Conservation (phyloP, 257 asterid species). For the Capsicum rhomboideum region DNA sequence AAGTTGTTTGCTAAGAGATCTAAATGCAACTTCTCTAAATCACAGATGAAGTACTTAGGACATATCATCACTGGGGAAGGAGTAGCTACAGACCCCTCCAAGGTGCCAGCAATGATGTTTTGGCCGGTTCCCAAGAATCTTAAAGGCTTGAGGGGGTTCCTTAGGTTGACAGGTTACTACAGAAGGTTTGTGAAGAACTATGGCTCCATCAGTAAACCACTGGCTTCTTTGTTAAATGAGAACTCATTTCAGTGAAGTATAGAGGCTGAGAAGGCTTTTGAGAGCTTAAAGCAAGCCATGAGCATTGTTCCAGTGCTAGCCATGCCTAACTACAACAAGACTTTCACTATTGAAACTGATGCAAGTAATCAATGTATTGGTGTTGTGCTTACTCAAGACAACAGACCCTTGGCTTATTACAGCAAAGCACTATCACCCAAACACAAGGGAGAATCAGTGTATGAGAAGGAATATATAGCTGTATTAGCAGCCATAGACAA, state of each 20-base stretch:
- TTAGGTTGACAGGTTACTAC: background rate
- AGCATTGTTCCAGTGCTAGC: background rate
- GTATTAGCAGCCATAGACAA: background rate
- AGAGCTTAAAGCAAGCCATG: background rate
- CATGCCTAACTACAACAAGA: background rate
- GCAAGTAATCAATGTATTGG: background rate
- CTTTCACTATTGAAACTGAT: background rate
- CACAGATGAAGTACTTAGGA: too few species aligned
- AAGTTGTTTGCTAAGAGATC: too few species aligned
- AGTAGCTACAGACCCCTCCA: background rate
- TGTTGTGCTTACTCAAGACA: background rate
- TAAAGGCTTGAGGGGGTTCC: too few species aligned
- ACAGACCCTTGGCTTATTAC: too few species aligned
- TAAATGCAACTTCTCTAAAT: too few species aligned
- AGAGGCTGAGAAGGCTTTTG: background rate
- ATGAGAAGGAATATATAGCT: background rate
- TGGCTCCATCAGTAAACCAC: too few species aligned
- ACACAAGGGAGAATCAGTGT: too few species aligned
- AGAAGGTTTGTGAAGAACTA: background rate
- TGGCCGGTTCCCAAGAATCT: background rate
- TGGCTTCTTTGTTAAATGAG: too few species aligned
- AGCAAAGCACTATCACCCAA: too few species aligned
- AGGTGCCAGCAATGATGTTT: background rate
- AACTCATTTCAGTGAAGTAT: background rate
- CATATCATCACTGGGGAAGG: too few species aligned